phyloP scores from a whole-genome alignment of 1,139 yeast genomes.

The Magnusiomyces magnusii region DNA sequence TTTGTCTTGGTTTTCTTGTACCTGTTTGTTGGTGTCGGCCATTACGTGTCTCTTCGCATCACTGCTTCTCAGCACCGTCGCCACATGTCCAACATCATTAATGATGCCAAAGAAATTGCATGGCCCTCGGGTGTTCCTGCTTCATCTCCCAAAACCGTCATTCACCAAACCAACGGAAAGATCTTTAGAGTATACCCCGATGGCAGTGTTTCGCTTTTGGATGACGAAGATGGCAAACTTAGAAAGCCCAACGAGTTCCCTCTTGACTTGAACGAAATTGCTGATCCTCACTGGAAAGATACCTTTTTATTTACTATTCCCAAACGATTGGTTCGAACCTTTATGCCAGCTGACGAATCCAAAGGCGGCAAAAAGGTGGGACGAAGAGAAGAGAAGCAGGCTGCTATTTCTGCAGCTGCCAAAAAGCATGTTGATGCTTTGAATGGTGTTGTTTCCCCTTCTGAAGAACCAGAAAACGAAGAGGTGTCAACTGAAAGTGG shows the following conservation, averaged over 20 bases:
- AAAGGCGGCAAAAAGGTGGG: conserved; percentile 7
- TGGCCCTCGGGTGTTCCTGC: conserved; percentile 37
- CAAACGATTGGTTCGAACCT: conserved; percentile 18
- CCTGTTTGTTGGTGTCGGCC: conserved; percentile 48
- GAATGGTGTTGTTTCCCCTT: conserved; percentile 5
- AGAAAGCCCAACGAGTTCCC: conserved; percentile 26
- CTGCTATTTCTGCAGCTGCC: conserved; percentile 5
- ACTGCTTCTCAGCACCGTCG: conserved; percentile 54
- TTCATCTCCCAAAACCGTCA: conserved; percentile 31
- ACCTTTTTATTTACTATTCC: conserved; percentile 47
- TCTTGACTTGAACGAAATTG: conserved; percentile 33
- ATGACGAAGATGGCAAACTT: conserved; percentile 36
- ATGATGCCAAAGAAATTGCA: conserved; percentile 39
- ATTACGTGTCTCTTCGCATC: conserved; percentile 43
- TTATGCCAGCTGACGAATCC: conserved; percentile 12
- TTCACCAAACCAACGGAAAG: conserved; percentile 41
- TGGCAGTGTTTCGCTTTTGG: conserved; percentile 61
- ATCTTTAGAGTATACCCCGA: conserved; percentile 57
- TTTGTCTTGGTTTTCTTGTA: conserved; percentile 46
- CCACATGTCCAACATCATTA: conserved; percentile 40
- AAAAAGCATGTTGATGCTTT: conserved; percentile 5
- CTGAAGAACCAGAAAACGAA: not conserved
- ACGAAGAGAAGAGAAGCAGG: not conserved
- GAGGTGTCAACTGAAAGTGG: too few species aligned
- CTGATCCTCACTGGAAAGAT: conserved; percentile 47